Evolutionary conservation across 179 eudicot species (phyloP), one percentile per base, ranked within the genome.

Genomic region (Corrigiola litoralis): DNA sequence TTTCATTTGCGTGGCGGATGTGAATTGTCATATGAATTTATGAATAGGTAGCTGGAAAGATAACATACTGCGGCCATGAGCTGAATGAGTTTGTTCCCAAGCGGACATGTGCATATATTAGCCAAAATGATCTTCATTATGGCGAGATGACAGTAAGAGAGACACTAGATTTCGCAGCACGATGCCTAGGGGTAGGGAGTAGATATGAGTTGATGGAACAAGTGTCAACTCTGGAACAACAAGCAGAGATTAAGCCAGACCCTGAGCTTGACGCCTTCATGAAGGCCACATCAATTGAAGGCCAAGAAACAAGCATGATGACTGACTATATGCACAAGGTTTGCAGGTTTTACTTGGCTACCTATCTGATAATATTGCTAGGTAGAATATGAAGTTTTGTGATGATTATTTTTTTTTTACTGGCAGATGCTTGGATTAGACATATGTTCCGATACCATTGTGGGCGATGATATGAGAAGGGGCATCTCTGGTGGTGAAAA

Each of bases 401-500:
- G n/a, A n/a, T n/a, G n/a, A 31, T 53, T n/a, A 8, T n/a, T 28
- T 42, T 61, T 44, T 17, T 1, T 25, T 55, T 21, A 24, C n/a
- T 31, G 48, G 52, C 75, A 90, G 97, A 75, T 88, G 42, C 92
- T 90, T 45, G 94, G 96, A 31, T 69, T 90, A 72, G 97, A 90
- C 67, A 84, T 78, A 40, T 90, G 97, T 72, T 80, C 84, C 56
- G 90, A 83, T 80, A 84, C 73, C 58, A 53, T 84, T 37, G 90
- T 84, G 27, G 97, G 97, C 10, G 87, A 88, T 77, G 88, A 86
- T 34, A 86, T 90, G 97, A 86, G 84, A 74, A 75, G 97, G 69
- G 97, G 97, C 29, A 84, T 90, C 49, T 90, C 97, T 36, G 97
- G 97, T 55, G 97, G 97, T 47, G 87, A 90, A 75, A 90, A 88